Evolutionary conservation across 2,329 filamentous ascomycete species (phyloP), one percentile per base, ranked within the genome.

Genomic region (Fusarium stilboides): DNA sequence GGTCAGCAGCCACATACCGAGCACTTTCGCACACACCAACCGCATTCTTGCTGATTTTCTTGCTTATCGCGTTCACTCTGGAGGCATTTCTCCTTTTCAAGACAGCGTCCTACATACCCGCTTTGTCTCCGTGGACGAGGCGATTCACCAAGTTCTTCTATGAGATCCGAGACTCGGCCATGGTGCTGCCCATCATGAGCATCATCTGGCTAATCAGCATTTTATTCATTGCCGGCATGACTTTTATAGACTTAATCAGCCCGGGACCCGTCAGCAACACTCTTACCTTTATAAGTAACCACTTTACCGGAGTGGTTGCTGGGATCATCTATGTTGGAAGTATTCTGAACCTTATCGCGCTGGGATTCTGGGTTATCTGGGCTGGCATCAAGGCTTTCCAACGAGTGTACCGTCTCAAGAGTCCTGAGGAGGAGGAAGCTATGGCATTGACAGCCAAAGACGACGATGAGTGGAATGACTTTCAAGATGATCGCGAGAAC

Each of bases 1-100:
- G 49, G 5, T n/a, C 40, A 6, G 12, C 55, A 31, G 28, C 26
- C 13, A 43, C 31, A 8, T 47, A 33, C n/a, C 14, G 10, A 34
- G 43, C n/a, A 36, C 26, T 37, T 17, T 22, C 7, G 36, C n/a
- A 2, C 33, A 37, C n/a, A 3, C 26, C 10, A 9, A 42, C 13
- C 33, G 15, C 14, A 15, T 1, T 43, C 10, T 6, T 8, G 14
- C 7, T 65, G 20, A 15, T 60, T 9, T 20, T 63, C 8, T 43
- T 57, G 19, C 36, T 71, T 42, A 20, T 62, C 19, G 36, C 64
- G 4, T 43, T 70, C 24, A 44, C 42, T 8, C 43, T 74, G 14
- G 60, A 72, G 42, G 31, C 54, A 10, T 74, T 74, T 31, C 68
- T 74, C 34, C 42, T 74, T n/a, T 62, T 72, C 52, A 74, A 74